These are phyloP conservation scores for Blumeria hordei DNA, from an alignment of 2,329 filamentous ascomycete species.

Conservation along the genomic window DNA sequence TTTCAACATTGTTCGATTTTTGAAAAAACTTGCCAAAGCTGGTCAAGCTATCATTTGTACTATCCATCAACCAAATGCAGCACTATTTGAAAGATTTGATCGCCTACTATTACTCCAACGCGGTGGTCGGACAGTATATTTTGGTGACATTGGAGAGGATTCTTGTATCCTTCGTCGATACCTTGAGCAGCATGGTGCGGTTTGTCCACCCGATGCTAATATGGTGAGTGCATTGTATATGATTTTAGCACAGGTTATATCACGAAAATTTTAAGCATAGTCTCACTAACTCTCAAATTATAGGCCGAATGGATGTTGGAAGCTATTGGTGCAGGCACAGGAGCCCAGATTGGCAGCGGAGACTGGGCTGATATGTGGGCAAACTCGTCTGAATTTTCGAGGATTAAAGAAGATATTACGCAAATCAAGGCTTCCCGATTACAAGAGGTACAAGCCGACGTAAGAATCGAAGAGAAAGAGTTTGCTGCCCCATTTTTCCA, in stretches of 20 bases:
- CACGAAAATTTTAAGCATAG: too few species aligned
- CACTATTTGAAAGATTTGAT: slow-evolving; percentile 46
- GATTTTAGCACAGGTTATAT: too few species aligned
- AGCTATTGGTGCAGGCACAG: slow-evolving; percentile 38
- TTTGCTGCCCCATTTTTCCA: slow-evolving; percentile 61
- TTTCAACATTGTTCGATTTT: slow-evolving; percentile 35
- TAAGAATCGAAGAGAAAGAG: slow-evolving; percentile 33
- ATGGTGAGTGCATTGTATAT: slow-evolving; percentile 9
- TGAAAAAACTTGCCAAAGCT: slow-evolving; percentile 30
- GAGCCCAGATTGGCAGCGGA: slow-evolving; percentile 33
- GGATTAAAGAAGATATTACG: slow-evolving; percentile 28
- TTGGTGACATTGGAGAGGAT: slow-evolving; percentile 40
- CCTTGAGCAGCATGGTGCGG: slow-evolving; percentile 20
- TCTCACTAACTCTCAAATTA: not conserved
- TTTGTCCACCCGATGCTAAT: slow-evolving; percentile 28
- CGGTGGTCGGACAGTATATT: slow-evolving; percentile 42
- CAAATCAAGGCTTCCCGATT: slow-evolving; percentile 28
- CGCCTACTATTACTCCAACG: slow-evolving; percentile 35
- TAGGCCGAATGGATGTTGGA: slow-evolving; percentile 30
- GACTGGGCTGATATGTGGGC: slow-evolving; percentile 41
- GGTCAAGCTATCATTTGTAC: slow-evolving; percentile 48
- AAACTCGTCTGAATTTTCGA: slow-evolving; percentile 30
- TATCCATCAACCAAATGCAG: slow-evolving; percentile 46
- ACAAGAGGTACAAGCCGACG: slow-evolving; percentile 18
- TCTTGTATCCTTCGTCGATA: slow-evolving; percentile 29